phyloP scores from a whole-genome alignment of 1,139 yeast species.

The Suhomyces atakaporum region DNA sequence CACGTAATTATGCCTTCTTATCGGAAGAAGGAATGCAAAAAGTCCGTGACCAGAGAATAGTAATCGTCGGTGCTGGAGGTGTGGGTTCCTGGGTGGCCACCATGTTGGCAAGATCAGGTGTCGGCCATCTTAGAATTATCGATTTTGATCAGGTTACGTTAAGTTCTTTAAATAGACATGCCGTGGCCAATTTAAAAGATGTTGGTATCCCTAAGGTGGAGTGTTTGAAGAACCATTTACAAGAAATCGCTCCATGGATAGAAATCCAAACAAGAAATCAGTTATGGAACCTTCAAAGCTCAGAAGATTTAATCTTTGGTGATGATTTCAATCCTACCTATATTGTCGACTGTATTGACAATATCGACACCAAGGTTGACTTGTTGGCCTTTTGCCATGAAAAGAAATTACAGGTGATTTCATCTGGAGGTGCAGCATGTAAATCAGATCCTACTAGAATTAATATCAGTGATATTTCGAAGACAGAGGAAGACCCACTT shows the following conservation, averaged over 20 bases:
- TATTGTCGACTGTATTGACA: slow-evolving; percentile 93
- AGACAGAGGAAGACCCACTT: slow-evolving; percentile 87
- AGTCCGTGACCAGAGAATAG: slow-evolving; percentile 71
- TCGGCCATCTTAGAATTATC: slow-evolving; percentile 71
- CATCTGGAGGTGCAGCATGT: slow-evolving; percentile 97
- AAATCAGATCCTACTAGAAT: slow-evolving; percentile 51
- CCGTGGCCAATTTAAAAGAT: slow-evolving; percentile 84
- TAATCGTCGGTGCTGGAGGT: slow-evolving; percentile 98
- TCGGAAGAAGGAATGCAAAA: slow-evolving; percentile 82
- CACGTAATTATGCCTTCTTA: slow-evolving; percentile 88
- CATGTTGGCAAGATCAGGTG: slow-evolving; percentile 89
- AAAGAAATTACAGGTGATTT: slow-evolving; percentile 61
- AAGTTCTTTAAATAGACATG: slow-evolving; percentile 89
- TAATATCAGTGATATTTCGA: slow-evolving; percentile 47
- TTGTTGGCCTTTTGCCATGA: slow-evolving; percentile 71
- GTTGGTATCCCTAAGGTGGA: slow-evolving; percentile 91
- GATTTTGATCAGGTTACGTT: slow-evolving; percentile 96
- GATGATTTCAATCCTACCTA: slow-evolving; percentile 63
- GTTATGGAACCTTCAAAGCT: slow-evolving; percentile 69
- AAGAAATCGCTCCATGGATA: slow-evolving; percentile 87
- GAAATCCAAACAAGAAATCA: slow-evolving; percentile 74
- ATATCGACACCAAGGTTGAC: slow-evolving; percentile 92
- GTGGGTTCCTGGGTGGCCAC: slow-evolving; percentile 97
- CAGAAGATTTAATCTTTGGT: slow-evolving; percentile 59
- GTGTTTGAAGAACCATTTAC: slow-evolving; percentile 65